Evolutionary conservation across 371 early-diverging fungal genomes (phyloP), one percentile per base, ranked within the genome.

Genomic region (Lichtheimia hyalospora): DNA sequence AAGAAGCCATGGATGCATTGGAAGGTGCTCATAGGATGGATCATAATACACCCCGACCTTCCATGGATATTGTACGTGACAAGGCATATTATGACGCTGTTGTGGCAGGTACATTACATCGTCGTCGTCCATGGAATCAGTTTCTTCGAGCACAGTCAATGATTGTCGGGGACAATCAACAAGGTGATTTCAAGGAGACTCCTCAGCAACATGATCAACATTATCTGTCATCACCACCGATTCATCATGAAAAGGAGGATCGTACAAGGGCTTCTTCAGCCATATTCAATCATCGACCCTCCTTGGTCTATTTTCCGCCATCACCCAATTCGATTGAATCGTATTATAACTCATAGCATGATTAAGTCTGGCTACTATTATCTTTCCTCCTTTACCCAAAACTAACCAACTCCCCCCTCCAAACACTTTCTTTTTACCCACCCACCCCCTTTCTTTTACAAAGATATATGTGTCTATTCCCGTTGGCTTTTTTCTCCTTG

Each of bases 241-340:
- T 10, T 10, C 34, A 34, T 34, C 34, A 34, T 34, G 34, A 34
- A 34, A 34, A 34, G 20, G 42, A 56, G 21, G 6, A 40, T 56
- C 46, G 21, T 12, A 46, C 46, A 46, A n/a, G 46, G 46, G 46
- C 21, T 7, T 21, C 46, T n/a, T 46, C 46, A 21, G 46, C 14
- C 5, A 55, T 55, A 8, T 18, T 41, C 6, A 25, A 34, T 16
- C 56, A 25, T 41, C 61, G 53, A 0, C 70, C 75, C 18, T 67
- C 72, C 6, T 59, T 70, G 15, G 68, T 72, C 16, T 75, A 64
- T 40, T 68, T 66, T 39, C 75, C 75, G 21, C 72, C 75, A 10
- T 72, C 75, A n/a, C 75, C 75, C 5, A 75, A 70, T 41, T 75
- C 75, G 1, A 67, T 67, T n/a, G 48, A 53, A 39, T 52, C 53